Evolutionary conservation across 768 basidiomycete species (phyloP), one percentile per base, ranked within the genome.

Genomic region (Boletus subparvulus): DNA sequence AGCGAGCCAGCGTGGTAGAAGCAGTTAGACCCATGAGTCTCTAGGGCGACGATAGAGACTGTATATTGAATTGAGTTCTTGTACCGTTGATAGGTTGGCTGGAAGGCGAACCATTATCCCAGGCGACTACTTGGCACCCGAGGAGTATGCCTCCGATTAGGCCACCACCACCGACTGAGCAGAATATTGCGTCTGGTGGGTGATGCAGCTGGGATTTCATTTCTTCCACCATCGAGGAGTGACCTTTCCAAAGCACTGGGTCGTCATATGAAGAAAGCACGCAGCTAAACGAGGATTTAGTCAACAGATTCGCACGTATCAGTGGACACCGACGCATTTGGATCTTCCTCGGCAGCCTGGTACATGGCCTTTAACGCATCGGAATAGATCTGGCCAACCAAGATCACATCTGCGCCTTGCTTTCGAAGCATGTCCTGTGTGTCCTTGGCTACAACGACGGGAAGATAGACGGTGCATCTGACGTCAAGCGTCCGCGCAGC

Each of bases 161-260:
- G 1, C 90, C 88, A 0, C 79, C 89, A 0, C 90, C 90, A 37
- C 90, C 90, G 13, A 91, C 87, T 50, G 84, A 85, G 65, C 90
- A 91, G 56, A 91, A 83, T 42, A 92, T 84, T 1, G 87, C 88
- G 55, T 85, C 82, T 7, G 90, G 88, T 61, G 79, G 80, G 39
- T 61, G 58, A 1, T 70, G 69, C 6, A 90, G 73, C 59, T 90
- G 86, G 11, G 68, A 64, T 17, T 75, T 67, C 42, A 90, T 82
- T 65, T 92, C 90, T 16, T 72, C 64, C 40, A 92, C 75, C 78
- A 92, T 84, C 17, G 87, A 86, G n/a, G 83, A 78, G 63, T 91
- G 87, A 2, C 90, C 90, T 65, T 85, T 79, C 90, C 90, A 91
- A 14, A 92, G 51, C 4, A 79, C 67, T 8, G 82, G 80, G 63